Evolutionary conservation across 257 asterid species (phyloP), one percentile per base, ranked within the genome.

Genomic region (Solanum dulcamara): DNA sequence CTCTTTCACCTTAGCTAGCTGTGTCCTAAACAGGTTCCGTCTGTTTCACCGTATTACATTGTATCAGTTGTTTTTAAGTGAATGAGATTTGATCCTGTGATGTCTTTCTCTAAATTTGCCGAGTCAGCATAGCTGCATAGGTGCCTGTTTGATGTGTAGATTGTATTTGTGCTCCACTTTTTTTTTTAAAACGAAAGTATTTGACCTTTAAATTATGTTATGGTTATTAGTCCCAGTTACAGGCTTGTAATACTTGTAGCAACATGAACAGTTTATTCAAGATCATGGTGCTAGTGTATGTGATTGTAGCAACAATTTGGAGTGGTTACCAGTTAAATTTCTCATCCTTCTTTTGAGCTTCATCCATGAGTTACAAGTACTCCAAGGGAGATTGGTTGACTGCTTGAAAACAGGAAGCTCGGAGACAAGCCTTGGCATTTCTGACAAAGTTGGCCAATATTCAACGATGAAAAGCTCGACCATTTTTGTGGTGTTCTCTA

Each of bases 351-450:
- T 92, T 79, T 92, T 87, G 85, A 91, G 95, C 88, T 91, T 96
- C 94, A 87, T 94, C 87, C 92, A 91, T 85, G 98, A 96, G 88
- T 91, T 94, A 88, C 92, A 91, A 86, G 74, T 93, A 86, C 87
- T 89, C 83, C 93, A 90, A 86, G 97, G 89, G 88, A 91, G 90
- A 88, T 68, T 81, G 46, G 88, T 87, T 77, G 89, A 85, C 57
- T 80, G 67, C 89, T 86, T 85, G 55, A 79, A 85, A 87, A 81
- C 87, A 75, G 86, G 88, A 84, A 88, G 88, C 87, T 86, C 57
- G 77, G 88, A 88, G 74, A 87, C 86, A 46, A 88, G 87, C 72
- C 71, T 81, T 70, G 84, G 79, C 86, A 85, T 87, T 83, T 91
- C 90, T 64, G 79, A 67, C 83, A 81, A 55, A 68, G 83, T 85